These are phyloP conservation scores for Magnusiomyces magnusii DNA, from an alignment of 1,139 yeast genomes.

Conservation along the genomic window DNA sequence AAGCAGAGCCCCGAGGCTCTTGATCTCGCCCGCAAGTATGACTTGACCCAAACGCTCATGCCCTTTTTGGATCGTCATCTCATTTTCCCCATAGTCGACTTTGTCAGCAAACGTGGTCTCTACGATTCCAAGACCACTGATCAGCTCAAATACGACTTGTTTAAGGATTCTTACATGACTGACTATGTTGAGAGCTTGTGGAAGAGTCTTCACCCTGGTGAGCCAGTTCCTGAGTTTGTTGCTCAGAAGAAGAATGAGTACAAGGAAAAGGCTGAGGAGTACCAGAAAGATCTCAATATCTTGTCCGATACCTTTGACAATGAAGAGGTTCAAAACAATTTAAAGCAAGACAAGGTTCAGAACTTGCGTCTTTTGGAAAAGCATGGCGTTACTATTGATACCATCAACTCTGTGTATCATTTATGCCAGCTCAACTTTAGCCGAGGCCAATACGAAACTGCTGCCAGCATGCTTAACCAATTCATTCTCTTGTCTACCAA, in stretches of 20 bases:
- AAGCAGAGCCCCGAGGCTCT: slow-evolving; percentile 11
- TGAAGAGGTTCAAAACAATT: slow-evolving; percentile 41
- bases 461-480: slow-evolving; percentile 48
- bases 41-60: slow-evolving; percentile 44
- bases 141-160: slow-evolving; percentile 43
- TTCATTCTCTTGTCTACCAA: slow-evolving; percentile 49
- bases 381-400: slow-evolving; percentile 42
- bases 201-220: slow-evolving; percentile 36
- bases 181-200: slow-evolving; percentile 42
- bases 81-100: slow-evolving; percentile 46
- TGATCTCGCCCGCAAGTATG: slow-evolving; percentile 32
- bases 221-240: slow-evolving; percentile 31
- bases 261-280: slow-evolving; percentile 34
- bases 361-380: slow-evolving; percentile 40
- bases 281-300: slow-evolving; percentile 36
- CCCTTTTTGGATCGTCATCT: slow-evolving; percentile 54
- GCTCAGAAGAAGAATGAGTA: slow-evolving; percentile 37
- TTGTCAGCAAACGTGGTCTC: slow-evolving; percentile 38
- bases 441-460: slow-evolving; percentile 52
- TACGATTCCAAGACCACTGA: slow-evolving; percentile 41
- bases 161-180: slow-evolving; percentile 50
- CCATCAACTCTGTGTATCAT: slow-evolving; percentile 45
- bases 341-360: slow-evolving; percentile 47
- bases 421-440: slow-evolving; percentile 54
- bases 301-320: slow-evolving; percentile 42